phyloP scores from a whole-genome alignment of 345 rosid species.

The Clausena lansium region DNA sequence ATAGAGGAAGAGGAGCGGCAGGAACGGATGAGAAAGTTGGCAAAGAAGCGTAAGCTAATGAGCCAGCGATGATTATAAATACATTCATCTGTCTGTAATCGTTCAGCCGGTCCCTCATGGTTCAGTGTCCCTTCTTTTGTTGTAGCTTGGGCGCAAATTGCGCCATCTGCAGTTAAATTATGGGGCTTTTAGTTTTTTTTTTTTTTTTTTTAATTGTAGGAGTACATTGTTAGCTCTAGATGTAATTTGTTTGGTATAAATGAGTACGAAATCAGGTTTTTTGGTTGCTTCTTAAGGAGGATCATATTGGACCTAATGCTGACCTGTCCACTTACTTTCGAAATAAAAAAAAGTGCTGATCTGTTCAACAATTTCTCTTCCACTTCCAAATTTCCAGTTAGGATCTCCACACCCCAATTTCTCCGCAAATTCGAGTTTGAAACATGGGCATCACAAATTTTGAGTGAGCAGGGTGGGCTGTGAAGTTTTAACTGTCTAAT shows the following conservation, averaged over 20 bases:
- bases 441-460: background rate
- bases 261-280: background rate
- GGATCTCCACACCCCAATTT: no score
- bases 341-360: no score
- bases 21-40: constrained; percentile 40
- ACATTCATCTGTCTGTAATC: background rate
- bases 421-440: background rate
- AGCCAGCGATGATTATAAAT: constrained; percentile 23
- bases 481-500: no score
- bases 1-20: constrained; percentile 70
- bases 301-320: background rate
- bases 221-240: background rate
- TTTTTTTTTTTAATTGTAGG: background rate
- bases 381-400: no score
- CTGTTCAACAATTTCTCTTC: no score
- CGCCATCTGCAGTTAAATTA: background rate
- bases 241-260: constrained; percentile 13
- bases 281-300: background rate
- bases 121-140: background rate
- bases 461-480: background rate
- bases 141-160: constrained; percentile 5
- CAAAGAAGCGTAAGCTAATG: constrained; percentile 50
- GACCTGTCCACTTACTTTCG: background rate
- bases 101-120: background rate
- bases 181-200: background rate